phyloP scores from a whole-genome alignment of 1,284 basidiomycete genomes.

The Ceratorhiza oryzae-sativae region DNA sequence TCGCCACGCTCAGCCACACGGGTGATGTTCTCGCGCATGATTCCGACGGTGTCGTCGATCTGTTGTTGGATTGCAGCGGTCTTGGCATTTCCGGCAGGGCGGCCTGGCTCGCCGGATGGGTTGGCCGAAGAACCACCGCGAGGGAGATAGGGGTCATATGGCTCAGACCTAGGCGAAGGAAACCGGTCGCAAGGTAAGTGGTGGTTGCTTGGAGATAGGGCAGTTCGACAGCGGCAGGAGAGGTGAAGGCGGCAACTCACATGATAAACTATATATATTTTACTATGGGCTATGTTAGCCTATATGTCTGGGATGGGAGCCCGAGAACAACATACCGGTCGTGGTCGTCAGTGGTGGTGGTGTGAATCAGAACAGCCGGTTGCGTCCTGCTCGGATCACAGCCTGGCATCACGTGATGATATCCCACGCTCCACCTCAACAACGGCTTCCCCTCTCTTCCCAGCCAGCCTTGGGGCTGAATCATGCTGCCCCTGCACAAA shows the following conservation, averaged over 20 bases:
- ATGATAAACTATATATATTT: conserved; percentile 31
- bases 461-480: neutral
- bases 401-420: conserved; percentile 7
- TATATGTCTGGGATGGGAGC: neutral
- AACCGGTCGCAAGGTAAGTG: conserved; percentile 2
- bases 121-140: conserved; percentile 73
- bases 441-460: conserved; percentile 14
- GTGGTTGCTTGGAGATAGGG: neutral
- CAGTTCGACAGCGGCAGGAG: neutral
- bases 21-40: conserved; percentile 98
- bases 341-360: conserved; percentile 32
- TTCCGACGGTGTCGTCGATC: conserved; percentile 93
- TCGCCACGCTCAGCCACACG: conserved; percentile 97
- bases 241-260: neutral
- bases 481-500: too few relatives aligned
- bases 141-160: conserved; percentile 95
- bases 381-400: conserved; percentile 20
- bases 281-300: neutral
- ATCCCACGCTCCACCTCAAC: conserved; percentile 16
- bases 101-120: conserved; percentile 56
- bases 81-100: conserved; percentile 69
- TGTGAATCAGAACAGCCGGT: conserved; percentile 17
- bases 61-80: conserved; percentile 92
- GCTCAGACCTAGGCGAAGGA: conserved; percentile 75
- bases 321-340: conserved; percentile 2